Base-by-base conservation (phyloP, 139 green algal species). In the Chlamydomonas sphaeroides region DNA sequence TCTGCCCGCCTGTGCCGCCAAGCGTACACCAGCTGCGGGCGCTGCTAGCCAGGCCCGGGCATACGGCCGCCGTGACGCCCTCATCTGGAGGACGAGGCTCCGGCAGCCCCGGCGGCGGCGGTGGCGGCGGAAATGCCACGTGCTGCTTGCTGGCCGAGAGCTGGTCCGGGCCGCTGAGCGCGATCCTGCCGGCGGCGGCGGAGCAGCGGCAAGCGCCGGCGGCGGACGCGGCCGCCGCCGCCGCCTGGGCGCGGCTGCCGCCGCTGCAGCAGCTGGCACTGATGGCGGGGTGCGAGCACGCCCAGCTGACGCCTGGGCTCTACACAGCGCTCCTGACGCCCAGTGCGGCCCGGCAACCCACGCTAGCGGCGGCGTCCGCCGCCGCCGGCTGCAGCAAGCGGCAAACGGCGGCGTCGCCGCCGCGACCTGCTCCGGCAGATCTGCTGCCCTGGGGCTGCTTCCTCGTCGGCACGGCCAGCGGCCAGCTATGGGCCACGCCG, bases 211-310 rank as follows among this genome's bases (percentile, higher is more conserved):
- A 30, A 26, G 41, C 14, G 10, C 2, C 2, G 42, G 4, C 11
- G 68, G 10, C 18, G 42, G 10, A 41, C 42, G 30, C 26, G 38
- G 38, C 35, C n/a, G 56, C 21, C 14, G 20, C 53, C 25, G 51
- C 53, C 17, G 72, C 59, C 41, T 80, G 74, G 74, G 35, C 30
- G 23, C 59, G 59, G 4, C 74, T 80, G 30, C 74, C 74, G 4
- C 74, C 74, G 74, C 74, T 80, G 74, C 74, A 70, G 59, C 74
- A 80, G 74, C 59, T 71, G 14, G 59, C 59, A 0, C 56, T 71
- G 17, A 25, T 70, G 59, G 39, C 53, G 35, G 74, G 74, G 18
- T 45, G 11, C 30, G 30, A 61, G 11, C 74, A 80, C 74, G 74
- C 57, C 3, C 59, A 41, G 8, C 59, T 62, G n/a, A 26, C 14